Evolutionary conservation across 805 yeast species (phyloP), one percentile per base, ranked within the genome.

Genomic region (Priceomyces fermenticarens): DNA sequence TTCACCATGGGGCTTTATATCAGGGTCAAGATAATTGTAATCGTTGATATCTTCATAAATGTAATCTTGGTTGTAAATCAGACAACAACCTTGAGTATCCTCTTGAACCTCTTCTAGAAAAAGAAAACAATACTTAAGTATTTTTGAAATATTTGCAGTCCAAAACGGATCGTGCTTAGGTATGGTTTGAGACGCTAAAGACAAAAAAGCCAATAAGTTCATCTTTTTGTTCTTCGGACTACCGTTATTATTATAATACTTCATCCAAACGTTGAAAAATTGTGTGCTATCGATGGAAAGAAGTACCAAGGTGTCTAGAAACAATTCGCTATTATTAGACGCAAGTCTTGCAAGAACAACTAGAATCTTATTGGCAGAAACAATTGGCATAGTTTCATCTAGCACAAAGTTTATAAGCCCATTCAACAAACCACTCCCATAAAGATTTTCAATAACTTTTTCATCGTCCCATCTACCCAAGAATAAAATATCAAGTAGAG

Each of bases 101-200:
- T 90, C 97, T 42, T 81, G 77, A 10, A 85, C 72, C 54, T 88
- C 96, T 51, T 90, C 97, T 36, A 87, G 56, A 44, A 84, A 71
- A 38, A 74, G 49, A 14, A 72, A 63, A 2, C 61, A 40, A n/a
- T 57, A 55, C 37, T 67, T 62, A 30, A 68, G 52, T 8, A 62
- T 46, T 9, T 48, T 62, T 15, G 54, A 56, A 38, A 54, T 67
- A 48, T 47, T 52, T 49, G 35, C 51, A 42, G 35, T 47, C 16
- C 47, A 53, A 45, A 38, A 44, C 41, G 40, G 56, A 48, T 42
- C 45, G 27, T 54, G 57, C 41, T 53, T 48, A 5, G 60, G 51
- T 2, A 59, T 48, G 1, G 59, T 71, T 52, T 41, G 60, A 20
- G 72, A 60, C 10, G 78, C 49, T 38, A 85, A 50, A 9, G 81